A percentile compares a stretch with the other conserved stretches of the same genome.
Conservation (phyloP, 768 basidiomycete genomes). For the Mycena sanguinolenta region DNA sequence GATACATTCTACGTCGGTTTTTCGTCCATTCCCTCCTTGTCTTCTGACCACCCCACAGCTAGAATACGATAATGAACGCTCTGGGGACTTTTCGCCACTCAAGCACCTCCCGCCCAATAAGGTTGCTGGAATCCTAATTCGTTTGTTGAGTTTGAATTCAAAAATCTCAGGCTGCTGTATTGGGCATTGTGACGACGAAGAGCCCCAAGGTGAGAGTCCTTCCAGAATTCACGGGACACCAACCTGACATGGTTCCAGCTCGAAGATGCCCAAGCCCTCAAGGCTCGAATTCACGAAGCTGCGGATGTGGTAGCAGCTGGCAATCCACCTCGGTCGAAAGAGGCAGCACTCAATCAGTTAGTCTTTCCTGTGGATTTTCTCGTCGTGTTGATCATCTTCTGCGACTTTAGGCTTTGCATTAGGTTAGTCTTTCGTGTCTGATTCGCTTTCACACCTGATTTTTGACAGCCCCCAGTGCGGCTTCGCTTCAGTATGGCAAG, state of each 20-base stretch:
- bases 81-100: constrained; percentile 71
- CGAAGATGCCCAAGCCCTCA: constrained; percentile 63
- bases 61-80: constrained; percentile 75
- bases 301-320: constrained; percentile 62
- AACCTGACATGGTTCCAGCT: constrained; percentile 48
- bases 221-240: neutral
- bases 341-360: constrained; percentile 67
- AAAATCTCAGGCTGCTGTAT: constrained; percentile 46
- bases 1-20: constrained; percentile 64
- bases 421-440: constrained; percentile 20
- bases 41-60: constrained; percentile 53
- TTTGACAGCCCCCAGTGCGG: constrained; percentile 67
- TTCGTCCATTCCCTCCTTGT: neutral
- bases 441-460: neutral
- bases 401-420: constrained; percentile 59
- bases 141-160: too few species aligned
- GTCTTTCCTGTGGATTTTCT: constrained; percentile 34
- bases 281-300: constrained; percentile 66
- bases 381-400: constrained; percentile 18
- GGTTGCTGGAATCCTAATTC: constrained; percentile 27
- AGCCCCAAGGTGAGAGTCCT: constrained; percentile 52
- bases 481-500: constrained; percentile 71
- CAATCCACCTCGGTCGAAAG: constrained; percentile 56
- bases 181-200: constrained; percentile 66
- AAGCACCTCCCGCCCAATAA: constrained; percentile 63